Evolutionary conservation across 1,284 basidiomycete species (phyloP).

Genomic region (Fomitiporia mediterranea): DNA sequence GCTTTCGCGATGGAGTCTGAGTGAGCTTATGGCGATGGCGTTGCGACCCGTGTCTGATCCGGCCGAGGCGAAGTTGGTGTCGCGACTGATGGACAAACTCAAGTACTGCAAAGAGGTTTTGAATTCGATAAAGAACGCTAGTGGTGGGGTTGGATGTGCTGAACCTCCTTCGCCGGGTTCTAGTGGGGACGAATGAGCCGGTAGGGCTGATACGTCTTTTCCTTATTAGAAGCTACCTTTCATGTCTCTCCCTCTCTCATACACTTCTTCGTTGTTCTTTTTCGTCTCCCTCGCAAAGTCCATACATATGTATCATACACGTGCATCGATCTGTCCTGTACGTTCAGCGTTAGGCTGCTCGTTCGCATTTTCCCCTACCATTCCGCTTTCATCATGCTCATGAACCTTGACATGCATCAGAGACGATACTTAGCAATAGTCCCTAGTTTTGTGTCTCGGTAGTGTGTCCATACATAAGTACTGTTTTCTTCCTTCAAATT

Average conservation of each 20-base stretch:
- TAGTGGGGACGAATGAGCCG: constrained; percentile 2
- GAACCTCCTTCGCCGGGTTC: constrained; percentile 7
- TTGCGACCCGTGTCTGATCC: constrained; percentile 42
- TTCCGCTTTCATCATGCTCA: background rate
- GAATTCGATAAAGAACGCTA: constrained; percentile 49
- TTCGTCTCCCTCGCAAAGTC: no score
- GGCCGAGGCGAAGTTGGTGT: constrained; percentile 55
- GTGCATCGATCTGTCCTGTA: background rate
- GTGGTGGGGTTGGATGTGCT: background rate
- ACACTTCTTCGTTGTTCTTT: background rate
- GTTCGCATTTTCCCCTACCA: background rate
- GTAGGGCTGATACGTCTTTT: background rate
- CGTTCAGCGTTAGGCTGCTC: constrained; percentile 4
- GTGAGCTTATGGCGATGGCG: constrained; percentile 63
- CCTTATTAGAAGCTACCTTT: background rate
- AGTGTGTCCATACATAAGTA: background rate
- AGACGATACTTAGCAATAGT: background rate
- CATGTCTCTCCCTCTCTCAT: background rate
- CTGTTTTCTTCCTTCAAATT: background rate
- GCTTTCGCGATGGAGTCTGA: constrained; percentile 71
- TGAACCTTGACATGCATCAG: background rate
- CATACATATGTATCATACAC: background rate
- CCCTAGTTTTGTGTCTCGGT: background rate
- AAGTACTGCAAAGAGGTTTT: constrained; percentile 81
- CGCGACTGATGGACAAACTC: constrained; percentile 68